phyloP scores from a whole-genome alignment of 1,139 yeast genomes.

The Lodderomyces margitis region DNA sequence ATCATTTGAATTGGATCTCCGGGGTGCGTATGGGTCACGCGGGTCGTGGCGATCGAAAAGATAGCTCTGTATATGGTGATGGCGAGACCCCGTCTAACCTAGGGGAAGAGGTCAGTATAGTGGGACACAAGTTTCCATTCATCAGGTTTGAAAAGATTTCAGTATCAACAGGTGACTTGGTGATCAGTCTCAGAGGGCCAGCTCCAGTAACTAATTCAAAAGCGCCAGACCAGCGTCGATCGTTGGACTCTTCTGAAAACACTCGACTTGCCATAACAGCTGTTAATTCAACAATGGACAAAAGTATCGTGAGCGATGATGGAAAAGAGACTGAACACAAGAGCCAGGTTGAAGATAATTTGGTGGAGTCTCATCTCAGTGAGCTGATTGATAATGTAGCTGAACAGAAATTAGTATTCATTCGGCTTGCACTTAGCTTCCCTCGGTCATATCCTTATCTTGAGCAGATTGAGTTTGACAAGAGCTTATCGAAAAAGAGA shows the following conservation, averaged over 20 bases:
- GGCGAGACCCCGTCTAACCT: slow-evolving; percentile 63
- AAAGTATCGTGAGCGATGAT: slow-evolving; percentile 10
- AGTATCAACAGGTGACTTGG: slow-evolving; percentile 79
- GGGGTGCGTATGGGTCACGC: slow-evolving; percentile 79
- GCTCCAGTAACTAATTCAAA: slow-evolving; percentile 32
- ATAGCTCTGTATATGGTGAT: slow-evolving; percentile 15
- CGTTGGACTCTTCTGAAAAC: slow-evolving; percentile 6
- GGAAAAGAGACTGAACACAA: slow-evolving; percentile 3
- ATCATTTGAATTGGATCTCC: slow-evolving; percentile 88
- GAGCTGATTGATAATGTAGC: slow-evolving; percentile 11
- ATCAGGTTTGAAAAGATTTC: slow-evolving; percentile 83
- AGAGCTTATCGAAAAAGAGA: slow-evolving; percentile 19
- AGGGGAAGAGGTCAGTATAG: slow-evolving; percentile 88
- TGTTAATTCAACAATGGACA: slow-evolving; percentile 9
- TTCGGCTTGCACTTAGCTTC: slow-evolving; percentile 65
- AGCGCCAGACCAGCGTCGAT: slow-evolving; percentile 2
- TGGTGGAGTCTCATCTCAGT: slow-evolving; percentile 9
- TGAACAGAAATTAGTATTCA: slow-evolving; percentile 61
- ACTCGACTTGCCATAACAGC: slow-evolving; percentile 1
- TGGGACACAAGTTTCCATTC: slow-evolving; percentile 89
- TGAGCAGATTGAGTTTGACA: slow-evolving; percentile 40
- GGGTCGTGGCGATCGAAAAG: slow-evolving; percentile 31
- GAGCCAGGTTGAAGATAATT: slow-evolving; percentile 10
- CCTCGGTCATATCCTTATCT: slow-evolving; percentile 70
- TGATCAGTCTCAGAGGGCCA: slow-evolving; percentile 78